Conservation (phyloP, 148 eudicot species). For the Cornus florida region DNA sequence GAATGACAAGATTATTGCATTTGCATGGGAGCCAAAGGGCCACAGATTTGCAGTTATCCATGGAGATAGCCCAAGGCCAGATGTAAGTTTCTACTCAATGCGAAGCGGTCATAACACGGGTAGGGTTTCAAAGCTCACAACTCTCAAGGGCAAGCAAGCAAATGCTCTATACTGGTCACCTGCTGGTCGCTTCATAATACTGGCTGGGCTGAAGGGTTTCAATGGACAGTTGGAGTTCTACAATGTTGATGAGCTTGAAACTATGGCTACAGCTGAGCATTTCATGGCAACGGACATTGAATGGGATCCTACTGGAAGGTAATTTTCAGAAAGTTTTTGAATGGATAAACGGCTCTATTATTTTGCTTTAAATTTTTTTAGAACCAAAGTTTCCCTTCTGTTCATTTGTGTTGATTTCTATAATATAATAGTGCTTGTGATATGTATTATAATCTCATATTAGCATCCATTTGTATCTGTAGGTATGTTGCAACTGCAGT, state of each 20-base stretch:
- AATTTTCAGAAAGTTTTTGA: constrained; percentile 12
- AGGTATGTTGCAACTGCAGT: constrained; percentile 93
- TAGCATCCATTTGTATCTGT: constrained; percentile 2
- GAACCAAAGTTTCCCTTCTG: background rate
- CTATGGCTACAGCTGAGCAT: constrained; percentile 93
- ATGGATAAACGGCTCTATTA: background rate
- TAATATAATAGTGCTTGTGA: background rate
- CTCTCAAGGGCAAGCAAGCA: constrained; percentile 88
- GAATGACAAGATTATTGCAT: constrained; percentile 90
- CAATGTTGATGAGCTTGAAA: constrained; percentile 96
- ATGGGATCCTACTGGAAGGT: constrained; percentile 99
- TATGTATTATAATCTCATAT: too few relatives aligned
- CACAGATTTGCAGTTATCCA: constrained; percentile 94
- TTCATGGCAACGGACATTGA: constrained; percentile 87
- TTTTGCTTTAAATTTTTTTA: too few relatives aligned
- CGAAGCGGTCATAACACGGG: constrained; percentile 58
- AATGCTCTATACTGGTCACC: constrained; percentile 99
- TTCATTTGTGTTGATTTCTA: too few relatives aligned
- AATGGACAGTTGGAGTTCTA: constrained; percentile 95
- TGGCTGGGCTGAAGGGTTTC: constrained; percentile 90
- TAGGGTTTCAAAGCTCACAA: constrained; percentile 79
- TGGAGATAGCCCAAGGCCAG: constrained; percentile 90
- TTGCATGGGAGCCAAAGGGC: constrained; percentile 99
- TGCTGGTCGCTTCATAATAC: constrained; percentile 63
- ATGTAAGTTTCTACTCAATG: constrained; percentile 86